A percentile compares a stretch with the other conserved stretches of the same genome.
Evolutionary conservation across 257 asterid genomes (phyloP).

Genomic region (Echium plantagineum): DNA sequence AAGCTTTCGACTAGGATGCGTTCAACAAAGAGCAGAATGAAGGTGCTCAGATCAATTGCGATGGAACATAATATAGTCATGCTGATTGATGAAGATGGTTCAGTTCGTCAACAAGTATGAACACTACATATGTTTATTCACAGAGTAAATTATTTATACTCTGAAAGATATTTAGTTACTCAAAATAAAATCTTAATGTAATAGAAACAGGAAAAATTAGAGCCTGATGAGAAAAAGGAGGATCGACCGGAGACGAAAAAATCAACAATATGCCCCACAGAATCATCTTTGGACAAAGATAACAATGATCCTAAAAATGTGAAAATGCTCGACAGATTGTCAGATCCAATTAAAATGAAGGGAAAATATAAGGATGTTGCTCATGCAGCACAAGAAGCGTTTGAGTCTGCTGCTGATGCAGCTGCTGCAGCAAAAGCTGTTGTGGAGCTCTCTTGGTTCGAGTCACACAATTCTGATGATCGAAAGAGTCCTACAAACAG

Average conservation of each 20-base stretch:
- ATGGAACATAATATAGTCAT: too few relatives aligned
- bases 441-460: constrained; percentile 61
- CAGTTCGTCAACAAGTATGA: too few relatives aligned
- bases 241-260: background rate
- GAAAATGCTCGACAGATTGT: constrained; percentile 6
- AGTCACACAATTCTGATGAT: constrained; percentile 32
- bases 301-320: background rate
- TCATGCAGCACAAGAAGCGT: constrained; percentile 92
- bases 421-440: constrained; percentile 91
- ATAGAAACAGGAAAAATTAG: constrained; percentile 41
- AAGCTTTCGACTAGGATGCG: too few relatives aligned
- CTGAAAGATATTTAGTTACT: background rate
- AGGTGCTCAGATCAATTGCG: too few relatives aligned
- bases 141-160: too few relatives aligned
- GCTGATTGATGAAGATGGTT: too few relatives aligned
- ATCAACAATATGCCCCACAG: constrained; percentile 5
- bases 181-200: background rate
- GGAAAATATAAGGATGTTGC: constrained; percentile 67
- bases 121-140: too few relatives aligned
- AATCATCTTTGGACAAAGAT: background rate
- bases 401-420: constrained; percentile 84
- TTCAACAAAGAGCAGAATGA: too few relatives aligned
- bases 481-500: constrained; percentile 18
- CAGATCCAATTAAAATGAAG: constrained; percentile 18
- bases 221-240: constrained; percentile 1